A percentile compares a stretch with the other conserved stretches of the same genome.
These are phyloP conservation scores for Ganoderma lingzhi DNA, from an alignment of 1,284 basidiomycete species.

Conservation along the genomic window DNA sequence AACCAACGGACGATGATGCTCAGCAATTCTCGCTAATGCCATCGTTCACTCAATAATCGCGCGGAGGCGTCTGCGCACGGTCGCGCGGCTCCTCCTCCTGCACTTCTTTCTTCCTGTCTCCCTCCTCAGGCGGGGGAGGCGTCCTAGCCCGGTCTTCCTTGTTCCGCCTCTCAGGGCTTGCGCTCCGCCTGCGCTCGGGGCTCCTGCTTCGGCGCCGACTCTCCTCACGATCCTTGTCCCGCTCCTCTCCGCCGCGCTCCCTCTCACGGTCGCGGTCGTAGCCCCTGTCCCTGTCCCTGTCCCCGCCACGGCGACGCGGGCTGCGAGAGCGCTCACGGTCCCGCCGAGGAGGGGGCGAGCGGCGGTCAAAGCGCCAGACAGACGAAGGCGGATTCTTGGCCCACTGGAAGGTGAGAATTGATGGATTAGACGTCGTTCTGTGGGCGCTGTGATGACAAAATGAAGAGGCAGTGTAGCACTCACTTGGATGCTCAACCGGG, in stretches of 20 bases:
- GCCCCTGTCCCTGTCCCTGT: constrained; percentile 43
- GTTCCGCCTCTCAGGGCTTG: constrained; percentile 55
- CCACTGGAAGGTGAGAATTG: constrained; percentile 63
- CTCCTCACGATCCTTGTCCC: constrained; percentile 50
- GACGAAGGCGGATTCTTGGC: constrained; percentile 90
- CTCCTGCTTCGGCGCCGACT: constrained; percentile 56
- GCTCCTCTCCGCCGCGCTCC: constrained; percentile 40
- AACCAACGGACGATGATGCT: constrained; percentile 3
- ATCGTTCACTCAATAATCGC: constrained; percentile 43
- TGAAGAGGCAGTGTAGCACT: constrained; percentile 29
- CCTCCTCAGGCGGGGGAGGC: constrained; percentile 50
- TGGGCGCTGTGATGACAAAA: constrained; percentile 14
- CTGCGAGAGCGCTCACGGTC: constrained; percentile 50
- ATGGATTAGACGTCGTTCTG: constrained; percentile 7
- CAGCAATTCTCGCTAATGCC: constrained; percentile 8
- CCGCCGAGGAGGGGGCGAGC: constrained; percentile 60
- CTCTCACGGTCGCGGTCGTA: constrained; percentile 44
- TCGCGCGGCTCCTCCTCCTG: constrained; percentile 49
- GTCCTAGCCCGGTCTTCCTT: constrained; percentile 57
- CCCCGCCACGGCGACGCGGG: constrained; percentile 42
- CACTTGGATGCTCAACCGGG: constrained; percentile 84
- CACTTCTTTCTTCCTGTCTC: constrained; percentile 45
- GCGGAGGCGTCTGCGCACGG: constrained; percentile 58
- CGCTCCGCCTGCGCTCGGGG: constrained; percentile 58
- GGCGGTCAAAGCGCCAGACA: constrained; percentile 84